Conservation (phyloP, 805 yeast species). For the Brettanomyces nanus region DNA sequence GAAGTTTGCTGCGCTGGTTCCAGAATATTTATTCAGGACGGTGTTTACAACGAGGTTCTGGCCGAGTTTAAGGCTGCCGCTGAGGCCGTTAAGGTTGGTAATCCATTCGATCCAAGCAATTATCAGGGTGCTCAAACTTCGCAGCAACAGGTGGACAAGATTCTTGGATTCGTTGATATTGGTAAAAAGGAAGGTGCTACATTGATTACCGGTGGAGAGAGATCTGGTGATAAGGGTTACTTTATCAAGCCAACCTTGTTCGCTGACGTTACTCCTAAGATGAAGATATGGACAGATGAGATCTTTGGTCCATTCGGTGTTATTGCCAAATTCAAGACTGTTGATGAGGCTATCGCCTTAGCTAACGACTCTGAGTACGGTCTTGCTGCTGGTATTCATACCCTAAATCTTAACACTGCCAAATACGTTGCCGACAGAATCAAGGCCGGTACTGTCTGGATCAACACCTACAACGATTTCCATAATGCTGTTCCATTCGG, state of each 20-base stretch:
- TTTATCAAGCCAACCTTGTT: conserved; percentile 79
- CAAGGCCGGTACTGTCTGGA: conserved; percentile 78
- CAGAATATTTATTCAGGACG: conserved; percentile 73
- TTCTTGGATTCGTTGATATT: conserved; percentile 50
- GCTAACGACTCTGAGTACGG: conserved; percentile 80
- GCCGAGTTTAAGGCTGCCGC: conserved; percentile 44
- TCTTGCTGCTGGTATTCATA: conserved; percentile 83
- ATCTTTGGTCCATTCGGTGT: conserved; percentile 88
- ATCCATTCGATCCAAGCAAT: conserved; percentile 63
- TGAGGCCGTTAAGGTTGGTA: conserved; percentile 57
- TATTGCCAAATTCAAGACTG: conserved; percentile 59
- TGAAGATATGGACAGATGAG: conserved; percentile 78
- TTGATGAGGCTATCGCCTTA: conserved; percentile 63
- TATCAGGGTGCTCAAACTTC: conserved; percentile 77
- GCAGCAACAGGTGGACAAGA: conserved; percentile 55
- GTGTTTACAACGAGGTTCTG: conserved; percentile 59
- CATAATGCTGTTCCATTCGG: conserved; percentile 63
- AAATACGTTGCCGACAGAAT: conserved; percentile 56
- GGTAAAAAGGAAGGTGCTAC: conserved; percentile 67
- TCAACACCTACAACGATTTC: conserved; percentile 67
- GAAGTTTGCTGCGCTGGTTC: conserved; percentile 93
- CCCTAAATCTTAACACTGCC: conserved; percentile 59
- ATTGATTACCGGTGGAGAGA: conserved; percentile 75
- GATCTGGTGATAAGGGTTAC: conserved; percentile 62
- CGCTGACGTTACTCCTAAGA: conserved; percentile 67